phyloP scores from a whole-genome alignment of 768 basidiomycete genomes.

The Exsudoporus frostii region DNA sequence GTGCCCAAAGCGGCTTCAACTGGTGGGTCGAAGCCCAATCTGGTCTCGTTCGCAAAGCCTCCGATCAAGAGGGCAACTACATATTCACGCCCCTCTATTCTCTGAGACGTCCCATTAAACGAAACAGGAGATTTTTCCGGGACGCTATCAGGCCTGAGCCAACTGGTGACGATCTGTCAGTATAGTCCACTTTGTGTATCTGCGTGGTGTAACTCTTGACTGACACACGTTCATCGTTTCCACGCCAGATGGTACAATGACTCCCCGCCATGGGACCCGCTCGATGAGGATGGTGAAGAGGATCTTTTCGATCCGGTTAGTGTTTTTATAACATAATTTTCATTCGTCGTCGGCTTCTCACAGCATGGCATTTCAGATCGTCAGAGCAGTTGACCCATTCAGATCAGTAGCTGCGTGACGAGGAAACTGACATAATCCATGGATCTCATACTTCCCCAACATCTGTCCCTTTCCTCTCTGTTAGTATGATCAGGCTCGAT shows the following conservation, averaged over 20 bases:
- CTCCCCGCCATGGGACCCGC: slow-evolving; percentile 24
- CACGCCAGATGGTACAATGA: slow-evolving; percentile 19
- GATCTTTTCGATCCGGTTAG: slow-evolving; percentile 20
- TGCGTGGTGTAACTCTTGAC: neutral
- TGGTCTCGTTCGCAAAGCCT: slow-evolving; percentile 21
- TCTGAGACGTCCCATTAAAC: slow-evolving; percentile 14
- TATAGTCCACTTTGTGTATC: neutral
- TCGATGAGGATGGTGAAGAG: slow-evolving; percentile 25
- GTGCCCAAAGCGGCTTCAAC: neutral
- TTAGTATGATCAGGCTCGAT: neutral
- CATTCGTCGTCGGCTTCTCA: neutral
- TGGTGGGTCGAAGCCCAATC: slow-evolving; percentile 19
- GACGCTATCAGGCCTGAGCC: slow-evolving; percentile 9
- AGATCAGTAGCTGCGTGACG: neutral
- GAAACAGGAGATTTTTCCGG: slow-evolving; percentile 13
- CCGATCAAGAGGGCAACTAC: slow-evolving; percentile 9
- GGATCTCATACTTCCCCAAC: neutral
- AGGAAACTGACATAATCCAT: neutral
- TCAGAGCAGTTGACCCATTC: slow-evolving; percentile 11
- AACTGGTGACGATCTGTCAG: slow-evolving; percentile 19
- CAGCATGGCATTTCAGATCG: neutral
- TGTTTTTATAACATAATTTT: neutral
- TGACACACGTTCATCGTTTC: neutral
- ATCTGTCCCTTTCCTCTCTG: neutral
- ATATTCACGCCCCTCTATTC: slow-evolving; percentile 22